These are phyloP conservation scores for Lactarius trivialis DNA, from an alignment of 768 basidiomycete genomes.

Conservation along the genomic window DNA sequence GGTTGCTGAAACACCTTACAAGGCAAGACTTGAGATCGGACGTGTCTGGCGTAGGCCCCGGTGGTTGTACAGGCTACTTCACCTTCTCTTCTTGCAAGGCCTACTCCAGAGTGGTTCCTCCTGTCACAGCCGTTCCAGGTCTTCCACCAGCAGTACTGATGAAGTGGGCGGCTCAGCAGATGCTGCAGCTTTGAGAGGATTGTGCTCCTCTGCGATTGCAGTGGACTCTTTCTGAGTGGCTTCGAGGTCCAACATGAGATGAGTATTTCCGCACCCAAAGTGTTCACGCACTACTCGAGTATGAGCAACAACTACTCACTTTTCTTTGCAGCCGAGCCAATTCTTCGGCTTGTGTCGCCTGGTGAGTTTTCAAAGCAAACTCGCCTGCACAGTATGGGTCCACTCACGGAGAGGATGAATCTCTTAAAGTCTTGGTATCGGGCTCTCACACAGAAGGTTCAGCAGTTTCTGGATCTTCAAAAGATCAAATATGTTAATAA, in stretches of 20 bases:
- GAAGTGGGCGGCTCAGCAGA: background rate
- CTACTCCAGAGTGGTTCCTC: conserved; percentile 36
- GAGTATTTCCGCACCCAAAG: conserved; percentile 9
- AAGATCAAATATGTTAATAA: too few species aligned
- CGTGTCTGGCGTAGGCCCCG: conserved; percentile 17
- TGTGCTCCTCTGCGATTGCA: conserved; percentile 24
- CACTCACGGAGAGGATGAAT: too few species aligned
- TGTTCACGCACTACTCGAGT: conserved; percentile 17
- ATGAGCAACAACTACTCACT: too few species aligned
- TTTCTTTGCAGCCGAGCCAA: too few species aligned
- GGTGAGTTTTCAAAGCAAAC: too few species aligned
- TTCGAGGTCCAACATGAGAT: conserved; percentile 22
- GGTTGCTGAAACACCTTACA: conserved; percentile 27
- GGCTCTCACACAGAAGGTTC: too few species aligned
- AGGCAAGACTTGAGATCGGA: conserved; percentile 27
- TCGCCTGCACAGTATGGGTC: too few species aligned
- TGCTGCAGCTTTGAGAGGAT: conserved; percentile 34
- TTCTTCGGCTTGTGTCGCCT: too few species aligned
- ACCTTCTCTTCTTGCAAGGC: conserved; percentile 35
- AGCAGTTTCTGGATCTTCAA: too few species aligned
- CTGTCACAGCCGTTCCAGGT: conserved; percentile 29
- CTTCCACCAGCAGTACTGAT: conserved; percentile 19
- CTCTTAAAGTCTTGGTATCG: too few species aligned
- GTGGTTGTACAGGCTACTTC: conserved; percentile 9
- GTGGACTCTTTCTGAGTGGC: conserved; percentile 25